A percentile compares a stretch with the other conserved stretches of the same genome.
Evolutionary conservation across 495 filamentous ascomycete genomes (phyloP).

Genomic region (Oleoguttula mirabilis): DNA sequence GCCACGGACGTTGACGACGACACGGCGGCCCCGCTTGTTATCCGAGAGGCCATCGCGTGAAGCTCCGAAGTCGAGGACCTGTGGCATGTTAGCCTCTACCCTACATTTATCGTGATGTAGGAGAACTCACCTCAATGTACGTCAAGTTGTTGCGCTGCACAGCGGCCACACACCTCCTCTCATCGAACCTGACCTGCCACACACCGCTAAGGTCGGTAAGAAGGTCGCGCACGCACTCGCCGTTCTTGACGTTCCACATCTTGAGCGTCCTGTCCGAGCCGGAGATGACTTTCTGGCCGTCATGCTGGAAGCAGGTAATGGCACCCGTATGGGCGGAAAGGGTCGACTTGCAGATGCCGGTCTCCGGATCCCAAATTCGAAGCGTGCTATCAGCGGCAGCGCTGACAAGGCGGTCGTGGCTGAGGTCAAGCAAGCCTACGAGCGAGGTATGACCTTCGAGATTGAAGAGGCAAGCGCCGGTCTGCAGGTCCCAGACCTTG

Average conservation of each 20-base stretch:
- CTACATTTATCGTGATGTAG: no score
- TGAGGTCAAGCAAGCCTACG: constrained; percentile 80
- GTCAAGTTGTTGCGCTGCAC: constrained; percentile 87
- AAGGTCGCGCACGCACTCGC: constrained; percentile 86
- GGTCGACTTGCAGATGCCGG: constrained; percentile 76
- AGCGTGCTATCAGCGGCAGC: constrained; percentile 92
- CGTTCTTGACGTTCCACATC: constrained; percentile 94
- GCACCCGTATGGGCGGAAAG: constrained; percentile 89
- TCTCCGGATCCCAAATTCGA: constrained; percentile 94
- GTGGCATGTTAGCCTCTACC: not conserved
- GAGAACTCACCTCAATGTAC: constrained; percentile 79
- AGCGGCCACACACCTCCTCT: constrained; percentile 86
- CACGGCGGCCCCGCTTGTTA: constrained; percentile 64
- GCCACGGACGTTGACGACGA: constrained; percentile 51
- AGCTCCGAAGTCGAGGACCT: constrained; percentile 56
- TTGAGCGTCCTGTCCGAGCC: constrained; percentile 92
- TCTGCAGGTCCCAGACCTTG: constrained; percentile 96
- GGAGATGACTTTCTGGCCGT: constrained; percentile 91
- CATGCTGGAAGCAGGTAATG: constrained; percentile 98
- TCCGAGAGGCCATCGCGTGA: constrained; percentile 42
- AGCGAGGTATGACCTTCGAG: constrained; percentile 91
- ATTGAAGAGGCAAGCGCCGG: constrained; percentile 71
- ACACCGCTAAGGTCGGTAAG: constrained; percentile 91
- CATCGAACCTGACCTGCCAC: constrained; percentile 98
- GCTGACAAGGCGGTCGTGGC: constrained; percentile 78